Conservation (phyloP, 345 rosid species). For the Eucalyptus sp. region DNA sequence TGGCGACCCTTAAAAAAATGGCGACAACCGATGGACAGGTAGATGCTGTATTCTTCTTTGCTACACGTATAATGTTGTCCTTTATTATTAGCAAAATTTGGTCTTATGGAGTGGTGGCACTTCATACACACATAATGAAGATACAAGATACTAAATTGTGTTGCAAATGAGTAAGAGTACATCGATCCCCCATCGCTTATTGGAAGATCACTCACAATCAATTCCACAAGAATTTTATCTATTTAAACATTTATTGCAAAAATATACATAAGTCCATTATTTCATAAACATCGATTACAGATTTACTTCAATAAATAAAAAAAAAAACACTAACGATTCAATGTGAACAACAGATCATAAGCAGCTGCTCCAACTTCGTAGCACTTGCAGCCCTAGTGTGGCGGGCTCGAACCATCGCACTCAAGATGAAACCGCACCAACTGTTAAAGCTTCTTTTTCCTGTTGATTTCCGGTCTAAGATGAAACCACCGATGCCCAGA, state of each 20-base stretch:
- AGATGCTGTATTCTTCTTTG: not conserved
- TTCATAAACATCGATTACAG: not conserved
- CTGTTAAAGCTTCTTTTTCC: not conserved
- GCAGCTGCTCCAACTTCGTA: not conserved
- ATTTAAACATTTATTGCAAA: not conserved
- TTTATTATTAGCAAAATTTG: not conserved
- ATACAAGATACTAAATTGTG: not conserved
- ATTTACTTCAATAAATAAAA: not conserved
- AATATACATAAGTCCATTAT: not conserved
- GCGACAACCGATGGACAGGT: not conserved
- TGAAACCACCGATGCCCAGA: not conserved
- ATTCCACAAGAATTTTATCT: not conserved
- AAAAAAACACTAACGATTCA: not conserved
- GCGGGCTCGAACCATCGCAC: not conserved
- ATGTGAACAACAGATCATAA: not conserved
- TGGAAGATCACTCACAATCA: not conserved
- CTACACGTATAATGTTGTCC: not conserved
- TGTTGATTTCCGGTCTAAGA: not conserved
- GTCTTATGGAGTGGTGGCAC: not conserved
- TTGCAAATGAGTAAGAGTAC: not conserved
- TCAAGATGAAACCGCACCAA: not conserved
- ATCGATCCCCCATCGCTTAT: not conserved
- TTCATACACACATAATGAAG: not conserved
- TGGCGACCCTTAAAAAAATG: not conserved
- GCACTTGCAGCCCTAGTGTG: not conserved